Base-by-base conservation (phyloP, 192 early-diverging fungal species). In the Podila horticola region DNA sequence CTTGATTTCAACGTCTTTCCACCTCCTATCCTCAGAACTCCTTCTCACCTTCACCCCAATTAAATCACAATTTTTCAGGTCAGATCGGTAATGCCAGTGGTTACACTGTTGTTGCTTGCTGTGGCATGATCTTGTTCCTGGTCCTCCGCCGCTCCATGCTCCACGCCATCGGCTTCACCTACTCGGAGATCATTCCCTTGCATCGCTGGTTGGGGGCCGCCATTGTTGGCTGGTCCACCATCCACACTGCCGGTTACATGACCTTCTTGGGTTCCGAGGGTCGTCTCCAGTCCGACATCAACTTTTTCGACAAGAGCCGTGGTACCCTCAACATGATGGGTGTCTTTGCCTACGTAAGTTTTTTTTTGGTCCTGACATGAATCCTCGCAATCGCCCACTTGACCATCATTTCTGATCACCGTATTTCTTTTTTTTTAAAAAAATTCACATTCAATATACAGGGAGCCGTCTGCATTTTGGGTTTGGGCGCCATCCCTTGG, bases 141-240 rank as follows among this genome's bases (percentile, higher is more conserved):
- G 77, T 81, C 55, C 77, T 81, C 48, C 77, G 77, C 36, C 77
- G 77, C 50, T 81, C 77, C 13, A 73, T 81, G 70, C 77, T 81
- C 48, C 77, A 81, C 26, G 77, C 77, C 49, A 81, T 81, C 48
- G 77, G 77, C 15, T 81, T 81, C 61, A 81, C 77, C 51, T 81
- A 81, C 49, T 57, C 77, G 2, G 77, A 81, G 58, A 73, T 81
- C 49, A 48, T 81, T 9, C 77, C 77, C 26, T 58, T 81, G 38
- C 77, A 81, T 58, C 60, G 77, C 62, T 81, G 77, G 77, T 33
- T 81, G 38, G 77, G 77, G 59, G 62, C 77, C 38, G 70, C 67
- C 48, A 72, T 81, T 55, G 77, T 73, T 33, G 71, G 60, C 4
- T 81, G 77, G 77, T 64, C 59, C 13, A 81, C 77, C 24, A 64